Conservation (phyloP, 1,284 basidiomycete species). For the Limonomyces culmigenus region DNA sequence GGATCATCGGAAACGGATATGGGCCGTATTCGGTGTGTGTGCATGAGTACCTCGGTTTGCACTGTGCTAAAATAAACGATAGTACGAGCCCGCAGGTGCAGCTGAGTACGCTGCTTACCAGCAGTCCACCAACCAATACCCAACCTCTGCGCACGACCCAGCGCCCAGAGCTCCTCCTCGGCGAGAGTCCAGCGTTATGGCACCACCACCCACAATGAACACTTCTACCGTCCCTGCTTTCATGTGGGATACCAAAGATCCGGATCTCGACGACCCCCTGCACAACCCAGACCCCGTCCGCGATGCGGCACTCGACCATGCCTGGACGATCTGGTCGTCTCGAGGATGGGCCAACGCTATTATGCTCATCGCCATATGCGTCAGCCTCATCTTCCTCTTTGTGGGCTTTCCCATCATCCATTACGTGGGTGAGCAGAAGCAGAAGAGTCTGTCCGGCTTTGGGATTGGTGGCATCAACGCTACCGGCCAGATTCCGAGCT, state of each 20-base stretch:
- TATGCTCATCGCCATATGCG: slow-evolving; percentile 40
- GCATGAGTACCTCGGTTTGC: slow-evolving; percentile 1
- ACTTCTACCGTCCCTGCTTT: slow-evolving; percentile 38
- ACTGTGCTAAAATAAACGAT: not conserved
- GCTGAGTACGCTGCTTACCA: not conserved
- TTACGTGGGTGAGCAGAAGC: slow-evolving; percentile 20
- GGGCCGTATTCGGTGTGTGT: slow-evolving; percentile 61
- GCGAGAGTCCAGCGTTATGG: slow-evolving; percentile 10
- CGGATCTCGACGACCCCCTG: slow-evolving; percentile 60
- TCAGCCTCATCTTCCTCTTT: slow-evolving; percentile 50
- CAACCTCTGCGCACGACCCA: not conserved
- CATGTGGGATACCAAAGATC: slow-evolving; percentile 56
- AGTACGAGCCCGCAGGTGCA: not conserved
- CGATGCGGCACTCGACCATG: slow-evolving; percentile 33
- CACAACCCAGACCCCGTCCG: slow-evolving; percentile 62
- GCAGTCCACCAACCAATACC: not conserved
- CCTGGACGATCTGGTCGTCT: slow-evolving; percentile 45
- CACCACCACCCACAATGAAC: slow-evolving; percentile 8
- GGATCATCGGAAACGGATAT: slow-evolving; percentile 55
- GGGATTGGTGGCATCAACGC: slow-evolving; percentile 63
- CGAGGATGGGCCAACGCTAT: slow-evolving; percentile 60
- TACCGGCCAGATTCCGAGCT: slow-evolving; percentile 50
- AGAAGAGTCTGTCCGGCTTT: slow-evolving; percentile 26
- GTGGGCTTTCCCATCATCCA: slow-evolving; percentile 69
- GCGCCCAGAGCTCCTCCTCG: not conserved